Percentiles rank a stretch among this genome's conserved stretches.
Conservation (phyloP, 2,329 filamentous ascomycete genomes). For the Colletotrichum sp. region DNA sequence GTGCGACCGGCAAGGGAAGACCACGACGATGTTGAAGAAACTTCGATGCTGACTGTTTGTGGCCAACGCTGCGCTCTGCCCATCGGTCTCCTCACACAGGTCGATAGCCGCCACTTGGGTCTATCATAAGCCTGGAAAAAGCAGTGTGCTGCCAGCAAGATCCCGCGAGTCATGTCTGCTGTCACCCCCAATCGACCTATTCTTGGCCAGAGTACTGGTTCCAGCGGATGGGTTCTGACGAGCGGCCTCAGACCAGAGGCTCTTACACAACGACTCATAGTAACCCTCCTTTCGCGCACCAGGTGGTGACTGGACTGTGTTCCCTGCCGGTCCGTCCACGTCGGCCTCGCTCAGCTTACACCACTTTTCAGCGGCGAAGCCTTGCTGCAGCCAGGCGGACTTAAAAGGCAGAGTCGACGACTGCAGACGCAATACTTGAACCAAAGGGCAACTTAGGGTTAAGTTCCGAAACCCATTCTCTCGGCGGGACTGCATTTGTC, state of each 20-base stretch:
- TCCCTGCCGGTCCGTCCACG: constrained; percentile 52
- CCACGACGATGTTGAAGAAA: constrained; percentile 4
- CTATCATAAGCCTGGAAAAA: not conserved
- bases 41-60: constrained; percentile 50
- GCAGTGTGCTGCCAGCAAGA: constrained; percentile 21
- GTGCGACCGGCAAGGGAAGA: constrained; percentile 6
- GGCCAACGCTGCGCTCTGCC: constrained; percentile 51
- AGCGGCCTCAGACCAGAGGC: constrained; percentile 73
- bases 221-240: constrained; percentile 75
- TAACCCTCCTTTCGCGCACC: constrained; percentile 61
- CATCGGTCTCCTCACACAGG: constrained; percentile 26
- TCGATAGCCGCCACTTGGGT: not conserved
- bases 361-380: constrained; percentile 55
- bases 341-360: constrained; percentile 31
- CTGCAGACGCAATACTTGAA: constrained; percentile 74
- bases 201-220: constrained; percentile 58
- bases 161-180: constrained; percentile 27
- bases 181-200: constrained; percentile 41
- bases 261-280: constrained; percentile 83
- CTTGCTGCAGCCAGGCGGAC: constrained; percentile 34
- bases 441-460: constrained; percentile 89
- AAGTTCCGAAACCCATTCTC: constrained; percentile 84
- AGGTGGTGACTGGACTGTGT: constrained; percentile 62
- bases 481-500: constrained; percentile 39
- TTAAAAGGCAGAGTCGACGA: constrained; percentile 75